Base-by-base conservation (phyloP, 73 alveolate genomes). In the Paramecium biaurelia region DNA sequence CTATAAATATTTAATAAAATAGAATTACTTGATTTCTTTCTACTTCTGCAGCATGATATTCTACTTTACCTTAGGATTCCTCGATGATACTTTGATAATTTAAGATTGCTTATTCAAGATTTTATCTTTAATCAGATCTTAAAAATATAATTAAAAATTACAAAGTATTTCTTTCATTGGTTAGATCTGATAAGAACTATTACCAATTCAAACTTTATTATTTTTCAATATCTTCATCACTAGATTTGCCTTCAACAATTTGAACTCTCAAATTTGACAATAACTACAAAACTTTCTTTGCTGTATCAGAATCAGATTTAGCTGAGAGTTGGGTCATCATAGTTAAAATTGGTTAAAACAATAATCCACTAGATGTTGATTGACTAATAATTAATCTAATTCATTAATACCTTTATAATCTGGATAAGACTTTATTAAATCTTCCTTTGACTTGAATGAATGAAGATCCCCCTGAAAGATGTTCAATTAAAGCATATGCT, bases 361-460 rank as follows among this genome's bases (percentile, higher is more conserved):
- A 34, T 11, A 79, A 34, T n/a, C 63, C 70, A 43, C 63, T 30
- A 2, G 70, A 47, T 43, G 70, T 41, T 23, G 90, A 47, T 79
- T 79, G 15, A 79, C 90, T 74, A 74, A 34, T n/a, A n/a, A 15
- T 3, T 30, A 23, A 37, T 20, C 2, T n/a, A 0, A 23, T 30
- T 5, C 0, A 18, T 23, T 32, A 18, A 12, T 74, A 74, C 87
- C 59, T 79, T 21, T 79, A 24, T 38, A 79, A 45, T 79, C 90
- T 79, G 9, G 45, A 30, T 14, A 79, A 45, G 23, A 79, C 90
- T 45, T 79, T 79, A 10, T 41, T 42, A 26, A 79, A 79, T 24
- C 90, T 21, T 38, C 90, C 90, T 45, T 79, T 79, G n/a, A 79
- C 90, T 47, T 79, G 47, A 45, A 79, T 79, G 74, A 79, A 79